Percentiles rank a stretch among this genome's conserved stretches.
phyloP scores from a whole-genome alignment of 192 early-diverging fungal species.

The Backusella westeae region DNA sequence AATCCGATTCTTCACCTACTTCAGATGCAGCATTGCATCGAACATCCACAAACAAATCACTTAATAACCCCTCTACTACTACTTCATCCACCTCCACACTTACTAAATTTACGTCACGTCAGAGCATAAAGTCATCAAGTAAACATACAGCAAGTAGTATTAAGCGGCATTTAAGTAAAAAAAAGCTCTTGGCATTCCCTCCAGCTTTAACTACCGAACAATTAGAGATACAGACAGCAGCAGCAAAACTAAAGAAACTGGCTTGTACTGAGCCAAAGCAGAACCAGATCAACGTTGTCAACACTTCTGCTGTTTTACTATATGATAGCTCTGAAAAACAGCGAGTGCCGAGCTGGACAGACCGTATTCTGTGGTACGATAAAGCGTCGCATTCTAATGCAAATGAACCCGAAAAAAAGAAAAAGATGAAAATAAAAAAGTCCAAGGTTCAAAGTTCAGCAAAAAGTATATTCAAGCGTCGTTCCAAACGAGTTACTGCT shows the following conservation, averaged over 20 bases:
- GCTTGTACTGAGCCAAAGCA: background rate
- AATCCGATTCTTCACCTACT: background rate
- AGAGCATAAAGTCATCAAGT: background rate
- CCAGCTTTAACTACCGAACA: slow-evolving; percentile 1
- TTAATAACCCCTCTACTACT: background rate
- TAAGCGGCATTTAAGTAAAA: slow-evolving; percentile 1
- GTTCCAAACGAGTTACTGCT: background rate
- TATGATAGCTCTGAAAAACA: slow-evolving; percentile 50
- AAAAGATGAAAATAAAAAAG: background rate
- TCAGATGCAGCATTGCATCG: background rate
- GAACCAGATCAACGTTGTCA: background rate
- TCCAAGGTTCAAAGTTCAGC: background rate
- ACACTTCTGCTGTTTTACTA: background rate
- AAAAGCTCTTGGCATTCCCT: background rate
- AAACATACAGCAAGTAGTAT: background rate
- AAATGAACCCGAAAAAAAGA: background rate
- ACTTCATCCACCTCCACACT: background rate
- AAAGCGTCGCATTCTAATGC: background rate
- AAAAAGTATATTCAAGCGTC: background rate
- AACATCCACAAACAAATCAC: background rate
- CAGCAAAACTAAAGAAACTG: background rate
- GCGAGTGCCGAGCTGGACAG: slow-evolving; percentile 50
- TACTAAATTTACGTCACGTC: background rate
- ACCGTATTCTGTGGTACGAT: slow-evolving; percentile 45
- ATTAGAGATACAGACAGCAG: background rate